Evolutionary conservation across 2,329 filamentous ascomycete genomes (phyloP).

Genomic region (Phoma sp.): DNA sequence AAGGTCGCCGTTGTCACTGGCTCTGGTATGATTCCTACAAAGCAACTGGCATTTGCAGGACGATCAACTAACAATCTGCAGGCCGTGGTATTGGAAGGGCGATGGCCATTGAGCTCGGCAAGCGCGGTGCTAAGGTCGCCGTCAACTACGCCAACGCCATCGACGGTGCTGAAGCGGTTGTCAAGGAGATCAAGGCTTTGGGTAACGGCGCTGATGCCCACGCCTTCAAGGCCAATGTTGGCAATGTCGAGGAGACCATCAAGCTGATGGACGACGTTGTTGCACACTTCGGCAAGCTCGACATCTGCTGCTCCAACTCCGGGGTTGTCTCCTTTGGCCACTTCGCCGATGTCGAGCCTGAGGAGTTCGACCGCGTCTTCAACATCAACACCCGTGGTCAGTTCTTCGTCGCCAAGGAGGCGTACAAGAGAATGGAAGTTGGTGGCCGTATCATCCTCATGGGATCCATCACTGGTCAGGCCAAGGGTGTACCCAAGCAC

Average conservation of each 20-base stretch:
- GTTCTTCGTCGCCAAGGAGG: constrained; percentile 67
- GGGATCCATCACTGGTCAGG: constrained; percentile 64
- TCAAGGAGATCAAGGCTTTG: constrained; percentile 68
- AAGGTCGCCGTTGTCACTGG: constrained; percentile 62
- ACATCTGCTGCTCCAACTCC: constrained; percentile 75
- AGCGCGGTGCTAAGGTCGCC: constrained; percentile 69
- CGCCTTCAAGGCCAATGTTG: constrained; percentile 72
- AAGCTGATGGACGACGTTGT: constrained; percentile 69
- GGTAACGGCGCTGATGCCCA: constrained; percentile 66
- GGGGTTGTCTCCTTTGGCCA: constrained; percentile 63
- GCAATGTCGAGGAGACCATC: constrained; percentile 67
- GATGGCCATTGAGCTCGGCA: constrained; percentile 70
- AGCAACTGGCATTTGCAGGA: not conserved
- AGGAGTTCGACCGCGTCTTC: constrained; percentile 65
- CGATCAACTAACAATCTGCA: constrained; percentile 32
- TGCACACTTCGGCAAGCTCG: constrained; percentile 68
- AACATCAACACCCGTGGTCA: constrained; percentile 68
- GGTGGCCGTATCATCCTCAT: constrained; percentile 62
- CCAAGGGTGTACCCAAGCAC: constrained; percentile 62
- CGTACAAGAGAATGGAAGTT: constrained; percentile 60
- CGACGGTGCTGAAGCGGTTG: constrained; percentile 69
- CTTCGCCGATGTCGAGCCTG: constrained; percentile 60
- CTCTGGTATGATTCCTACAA: constrained; percentile 49
- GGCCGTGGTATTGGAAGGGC: constrained; percentile 70
- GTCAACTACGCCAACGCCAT: constrained; percentile 72